phyloP scores from a whole-genome alignment of 768 basidiomycete species.

The Boletus edulis region DNA sequence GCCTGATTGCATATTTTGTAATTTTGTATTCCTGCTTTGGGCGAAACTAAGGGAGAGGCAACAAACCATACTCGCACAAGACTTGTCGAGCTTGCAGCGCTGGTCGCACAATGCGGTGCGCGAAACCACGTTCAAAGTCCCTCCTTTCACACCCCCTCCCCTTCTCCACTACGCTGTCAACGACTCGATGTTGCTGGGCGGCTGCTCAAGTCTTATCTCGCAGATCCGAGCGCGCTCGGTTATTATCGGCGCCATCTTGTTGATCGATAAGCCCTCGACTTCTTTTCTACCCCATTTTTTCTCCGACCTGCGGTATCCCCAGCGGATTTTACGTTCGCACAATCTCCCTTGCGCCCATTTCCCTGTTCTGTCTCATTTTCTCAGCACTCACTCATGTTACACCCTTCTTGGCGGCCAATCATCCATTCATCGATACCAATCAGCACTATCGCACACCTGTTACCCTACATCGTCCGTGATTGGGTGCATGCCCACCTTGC shows the following conservation, averaged over 20 bases:
- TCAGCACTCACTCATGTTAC: slow-evolving; percentile 20
- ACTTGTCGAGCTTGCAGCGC: slow-evolving; percentile 28
- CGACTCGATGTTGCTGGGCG: slow-evolving; percentile 40
- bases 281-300: slow-evolving; percentile 27
- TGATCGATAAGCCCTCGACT: slow-evolving; percentile 42
- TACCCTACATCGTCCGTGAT: slow-evolving; percentile 11
- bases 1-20: slow-evolving; percentile 32
- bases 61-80: slow-evolving; percentile 16
- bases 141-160: not conserved
- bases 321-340: slow-evolving; percentile 29
- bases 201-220: slow-evolving; percentile 25
- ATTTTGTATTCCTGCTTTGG: slow-evolving; percentile 31
- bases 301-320: slow-evolving; percentile 17
- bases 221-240: slow-evolving; percentile 35
- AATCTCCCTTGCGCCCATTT: slow-evolving; percentile 25
- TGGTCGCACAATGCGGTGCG: slow-evolving; percentile 36
- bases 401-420: slow-evolving; percentile 24
- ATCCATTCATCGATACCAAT: slow-evolving; percentile 25
- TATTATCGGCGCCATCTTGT: slow-evolving; percentile 36
- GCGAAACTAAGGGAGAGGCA: slow-evolving; percentile 26
- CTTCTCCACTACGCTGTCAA: slow-evolving; percentile 28
- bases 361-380: slow-evolving; percentile 14
- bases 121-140: slow-evolving; percentile 22
- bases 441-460: slow-evolving; percentile 12
- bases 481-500: slow-evolving; percentile 26